Base-by-base conservation (phyloP, 768 basidiomycete genomes). In the Lactarius psammicola region DNA sequence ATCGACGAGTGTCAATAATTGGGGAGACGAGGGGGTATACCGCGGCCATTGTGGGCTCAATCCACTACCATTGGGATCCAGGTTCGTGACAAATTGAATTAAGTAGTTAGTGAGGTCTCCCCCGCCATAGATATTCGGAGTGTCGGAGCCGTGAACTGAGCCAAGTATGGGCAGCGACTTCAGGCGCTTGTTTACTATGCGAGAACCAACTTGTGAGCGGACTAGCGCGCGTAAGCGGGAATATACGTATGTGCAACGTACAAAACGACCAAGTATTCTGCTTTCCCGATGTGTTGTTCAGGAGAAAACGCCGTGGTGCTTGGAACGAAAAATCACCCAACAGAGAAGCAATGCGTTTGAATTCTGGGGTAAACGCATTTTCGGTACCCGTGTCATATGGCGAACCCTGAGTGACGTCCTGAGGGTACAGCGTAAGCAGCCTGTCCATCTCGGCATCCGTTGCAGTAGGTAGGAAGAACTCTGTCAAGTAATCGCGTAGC, bases 271-370 rank as follows among this genome's bases (percentile, higher is more conserved):
- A 80, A 0, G 71, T 71, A 1, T 72, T 67, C 64, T 80, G 77
- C 10, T 70, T 77, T 10, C 59, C 66, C 0, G 78, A 74, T 26
- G 0, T 74, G 74, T 2, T 72, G 60, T n/a, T 75, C 28, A 80
- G 67, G 63, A 79, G 74, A 62, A 74, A 76, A 18, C 79, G 74
- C 4, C 78, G 74, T 28, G 74, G 74, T 9, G 72, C 75, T 38
- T 78, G 74, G 67, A 79, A 79, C 15, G 62, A 51, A 6, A 71
- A 55, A 64, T 81, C 80, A 1, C 80, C 79, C 46, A 73, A 73
- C 15, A 79, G 66, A 0, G 78, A 77, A 1, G 79, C 76, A 11
- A 80, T 63, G 4, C 80, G 76, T 63, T 80, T 80, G 69, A 71
- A 80, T 68, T 81, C 61, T 5, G 79, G 78, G 4, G 78, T 78